Evolutionary conservation across 768 basidiomycete species (phyloP).

Genomic region (Lactifluus subvellereus): DNA sequence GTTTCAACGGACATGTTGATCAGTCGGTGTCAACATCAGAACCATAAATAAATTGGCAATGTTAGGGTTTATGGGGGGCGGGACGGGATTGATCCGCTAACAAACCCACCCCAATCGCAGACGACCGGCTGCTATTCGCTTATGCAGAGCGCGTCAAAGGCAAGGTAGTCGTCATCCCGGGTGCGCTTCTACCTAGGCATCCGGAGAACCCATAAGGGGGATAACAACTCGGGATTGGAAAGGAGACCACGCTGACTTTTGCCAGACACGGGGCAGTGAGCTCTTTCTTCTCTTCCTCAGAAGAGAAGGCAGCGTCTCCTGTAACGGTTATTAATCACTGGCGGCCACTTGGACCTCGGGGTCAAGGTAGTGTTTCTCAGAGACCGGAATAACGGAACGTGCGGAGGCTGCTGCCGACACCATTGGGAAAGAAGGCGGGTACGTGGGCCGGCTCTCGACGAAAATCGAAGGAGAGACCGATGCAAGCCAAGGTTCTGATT

Average conservation of each 20-base stretch:
- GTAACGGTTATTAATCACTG: too few relatives aligned
- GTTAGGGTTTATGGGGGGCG: not conserved
- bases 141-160: slow-evolving; percentile 10
- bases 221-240: too few relatives aligned
- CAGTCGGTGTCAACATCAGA: not conserved
- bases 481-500: too few relatives aligned
- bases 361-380: too few relatives aligned
- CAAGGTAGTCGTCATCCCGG: slow-evolving; percentile 20
- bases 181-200: not conserved
- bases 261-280: slow-evolving; percentile 39
- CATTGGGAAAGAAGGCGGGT: slow-evolving; percentile 17
- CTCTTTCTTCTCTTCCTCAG: too few relatives aligned
- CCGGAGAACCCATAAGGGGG: not conserved
- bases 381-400: too few relatives aligned
- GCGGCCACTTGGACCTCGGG: too few relatives aligned
- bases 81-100: not conserved
- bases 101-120: slow-evolving; percentile 12
- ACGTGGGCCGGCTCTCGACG: not conserved
- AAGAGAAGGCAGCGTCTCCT: too few relatives aligned
- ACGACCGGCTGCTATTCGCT: slow-evolving; percentile 6
- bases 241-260: slow-evolving; percentile 28
- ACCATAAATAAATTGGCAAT: not conserved
- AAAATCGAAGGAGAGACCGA: not conserved
- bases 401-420: too few relatives aligned
- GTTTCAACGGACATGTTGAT: not conserved